A percentile compares a stretch with the other conserved stretches of the same genome.
These are phyloP conservation scores for Diaporthe australafricana DNA, from an alignment of 2,329 filamentous ascomycete genomes.

Conservation along the genomic window DNA sequence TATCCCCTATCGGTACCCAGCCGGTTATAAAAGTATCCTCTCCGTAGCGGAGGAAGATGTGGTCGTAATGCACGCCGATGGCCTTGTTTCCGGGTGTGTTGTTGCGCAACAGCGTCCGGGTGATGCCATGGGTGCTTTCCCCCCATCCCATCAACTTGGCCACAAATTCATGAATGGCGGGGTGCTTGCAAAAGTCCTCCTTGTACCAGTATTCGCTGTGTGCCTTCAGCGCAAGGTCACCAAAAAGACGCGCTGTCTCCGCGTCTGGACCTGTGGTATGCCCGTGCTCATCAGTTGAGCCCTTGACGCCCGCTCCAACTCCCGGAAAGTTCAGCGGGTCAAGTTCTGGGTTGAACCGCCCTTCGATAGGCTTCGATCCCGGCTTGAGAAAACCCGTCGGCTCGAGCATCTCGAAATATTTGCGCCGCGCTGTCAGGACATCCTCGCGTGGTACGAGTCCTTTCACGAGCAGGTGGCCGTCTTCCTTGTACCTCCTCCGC, in stretches of 20 bases:
- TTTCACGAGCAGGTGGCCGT: slow-evolving; percentile 69
- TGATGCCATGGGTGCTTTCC: slow-evolving; percentile 56
- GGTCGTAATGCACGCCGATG: slow-evolving; percentile 71
- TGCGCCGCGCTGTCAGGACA: slow-evolving; percentile 61
- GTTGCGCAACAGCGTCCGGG: slow-evolving; percentile 64
- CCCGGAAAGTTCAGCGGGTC: slow-evolving; percentile 58
- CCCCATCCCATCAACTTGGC: slow-evolving; percentile 65
- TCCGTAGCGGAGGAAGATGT: slow-evolving; percentile 67
- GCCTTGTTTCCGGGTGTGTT: slow-evolving; percentile 67
- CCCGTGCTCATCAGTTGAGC: slow-evolving; percentile 31
- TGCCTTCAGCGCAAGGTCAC: not conserved
- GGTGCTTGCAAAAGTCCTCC: slow-evolving; percentile 53
- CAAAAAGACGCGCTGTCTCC: not conserved
- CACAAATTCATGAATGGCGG: slow-evolving; percentile 60
- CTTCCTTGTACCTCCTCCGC: slow-evolving; percentile 37
- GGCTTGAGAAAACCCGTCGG: slow-evolving; percentile 68
- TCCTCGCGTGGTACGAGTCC: slow-evolving; percentile 63
- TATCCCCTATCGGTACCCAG: slow-evolving; percentile 68
- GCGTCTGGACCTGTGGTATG: not conserved
- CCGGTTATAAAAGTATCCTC: slow-evolving; percentile 66
- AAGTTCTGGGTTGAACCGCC: slow-evolving; percentile 61
- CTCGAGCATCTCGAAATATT: slow-evolving; percentile 65
- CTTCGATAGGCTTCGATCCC: slow-evolving; percentile 61
- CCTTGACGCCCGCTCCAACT: slow-evolving; percentile 61
- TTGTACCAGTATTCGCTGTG: not conserved